Evolutionary conservation across 805 yeast species (phyloP).

Genomic region (Zygoascus ofunaensis): DNA sequence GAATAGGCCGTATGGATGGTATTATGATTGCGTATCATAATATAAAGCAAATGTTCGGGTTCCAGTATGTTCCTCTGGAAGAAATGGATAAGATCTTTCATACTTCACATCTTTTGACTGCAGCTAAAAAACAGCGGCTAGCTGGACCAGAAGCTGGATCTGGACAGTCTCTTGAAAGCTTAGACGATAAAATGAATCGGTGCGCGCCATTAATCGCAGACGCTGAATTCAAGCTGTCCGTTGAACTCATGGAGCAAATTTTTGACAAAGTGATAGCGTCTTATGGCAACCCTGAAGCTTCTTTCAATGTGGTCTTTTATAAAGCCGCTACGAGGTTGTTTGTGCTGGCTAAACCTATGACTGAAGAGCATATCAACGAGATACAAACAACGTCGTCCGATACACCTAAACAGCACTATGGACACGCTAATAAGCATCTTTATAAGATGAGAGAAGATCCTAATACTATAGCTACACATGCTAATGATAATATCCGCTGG

Average conservation of each 20-base stretch:
- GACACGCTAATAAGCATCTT: not conserved
- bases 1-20: conserved; percentile 96
- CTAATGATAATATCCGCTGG: conserved; percentile 3
- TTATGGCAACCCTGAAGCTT: conserved; percentile 29
- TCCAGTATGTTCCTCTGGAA: conserved; percentile 70
- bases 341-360: conserved; percentile 24
- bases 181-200: conserved; percentile 17
- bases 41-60: conserved; percentile 71
- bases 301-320: conserved; percentile 19
- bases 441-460: conserved; percentile 11
- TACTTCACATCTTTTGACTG: conserved; percentile 11
- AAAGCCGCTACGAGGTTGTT: conserved; percentile 20
- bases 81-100: conserved; percentile 63
- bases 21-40: conserved; percentile 89
- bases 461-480: conserved; percentile 14
- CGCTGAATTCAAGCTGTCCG: conserved; percentile 53
- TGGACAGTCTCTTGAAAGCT: conserved; percentile 5
- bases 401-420: not conserved
- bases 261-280: conserved; percentile 32
- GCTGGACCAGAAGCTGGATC: not conserved
- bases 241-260: conserved; percentile 42
- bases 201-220: conserved; percentile 49
- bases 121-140: not conserved
- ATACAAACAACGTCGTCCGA: conserved; percentile 15
- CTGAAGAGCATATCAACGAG: conserved; percentile 17